These are phyloP conservation scores for Pontederia crassipes DNA, from an alignment of 176 grass and related monocot genomes.

Conservation along the genomic window DNA sequence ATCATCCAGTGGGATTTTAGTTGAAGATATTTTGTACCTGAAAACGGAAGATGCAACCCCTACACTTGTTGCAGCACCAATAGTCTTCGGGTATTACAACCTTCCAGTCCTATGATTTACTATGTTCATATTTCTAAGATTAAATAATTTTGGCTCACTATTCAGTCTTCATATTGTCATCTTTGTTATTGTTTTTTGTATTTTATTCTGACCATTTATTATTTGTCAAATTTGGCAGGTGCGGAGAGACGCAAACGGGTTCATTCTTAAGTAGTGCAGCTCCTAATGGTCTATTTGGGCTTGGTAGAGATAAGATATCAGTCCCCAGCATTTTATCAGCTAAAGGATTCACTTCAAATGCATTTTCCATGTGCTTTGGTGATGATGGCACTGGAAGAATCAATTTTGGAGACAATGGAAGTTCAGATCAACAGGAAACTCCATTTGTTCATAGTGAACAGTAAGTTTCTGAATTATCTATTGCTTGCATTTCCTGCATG, in stretches of 20 bases:
- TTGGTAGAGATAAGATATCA: conserved; percentile 46
- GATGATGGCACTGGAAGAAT: conserved; percentile 40
- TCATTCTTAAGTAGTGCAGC: conserved; percentile 16
- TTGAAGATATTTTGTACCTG: conserved; percentile 64
- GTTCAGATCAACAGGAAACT: conserved; percentile 43
- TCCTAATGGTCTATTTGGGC: conserved; percentile 51
- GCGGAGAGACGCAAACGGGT: conserved; percentile 66
- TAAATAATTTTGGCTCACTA: too few relatives aligned
- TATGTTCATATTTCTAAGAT: too few relatives aligned
- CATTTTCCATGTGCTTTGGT: conserved; percentile 91
- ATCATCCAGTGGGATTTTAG: conserved; percentile 59
- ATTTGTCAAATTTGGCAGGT: background rate
- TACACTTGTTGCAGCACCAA: conserved; percentile 20
- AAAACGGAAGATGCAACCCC: conserved; percentile 6
- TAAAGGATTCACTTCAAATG: conserved; percentile 31
- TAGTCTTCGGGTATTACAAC: conserved; percentile 50
- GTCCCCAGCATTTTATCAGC: conserved; percentile 41
- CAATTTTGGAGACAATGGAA: conserved; percentile 64
- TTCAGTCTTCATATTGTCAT: background rate
- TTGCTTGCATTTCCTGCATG: background rate
- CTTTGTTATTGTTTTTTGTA: background rate
- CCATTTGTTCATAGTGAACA: conserved; percentile 25
- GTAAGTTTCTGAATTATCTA: background rate
- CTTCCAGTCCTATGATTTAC: background rate
- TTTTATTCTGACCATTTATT: background rate